Evolutionary conservation across 208 protist genomes (phyloP).

Genomic region (Trypanosoma caninum): DNA sequence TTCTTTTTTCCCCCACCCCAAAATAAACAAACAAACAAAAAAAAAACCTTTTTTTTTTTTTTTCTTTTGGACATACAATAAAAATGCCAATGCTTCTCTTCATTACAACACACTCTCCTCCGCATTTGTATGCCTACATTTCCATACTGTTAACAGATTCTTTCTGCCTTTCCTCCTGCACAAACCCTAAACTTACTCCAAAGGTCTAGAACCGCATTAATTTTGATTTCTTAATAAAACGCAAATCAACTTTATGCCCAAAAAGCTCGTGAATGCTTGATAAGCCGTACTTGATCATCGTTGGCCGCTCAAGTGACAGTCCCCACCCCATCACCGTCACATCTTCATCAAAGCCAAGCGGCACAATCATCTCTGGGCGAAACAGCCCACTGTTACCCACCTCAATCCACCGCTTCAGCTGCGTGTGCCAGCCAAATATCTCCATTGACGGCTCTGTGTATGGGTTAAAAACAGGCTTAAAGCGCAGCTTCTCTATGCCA

Average conservation of each 20-base stretch:
- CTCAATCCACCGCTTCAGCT: slow-evolving; percentile 96
- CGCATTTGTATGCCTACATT: too few relatives aligned
- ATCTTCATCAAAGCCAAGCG: slow-evolving; percentile 98
- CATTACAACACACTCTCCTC: too few relatives aligned
- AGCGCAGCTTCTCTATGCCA: slow-evolving; percentile 95
- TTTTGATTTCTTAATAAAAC: slow-evolving; percentile 81
- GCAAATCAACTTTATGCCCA: slow-evolving; percentile 93
- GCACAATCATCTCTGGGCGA: slow-evolving; percentile 98
- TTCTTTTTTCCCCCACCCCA: not conserved
- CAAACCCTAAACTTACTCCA: not conserved
- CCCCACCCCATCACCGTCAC: slow-evolving; percentile 99
- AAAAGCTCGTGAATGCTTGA: slow-evolving; percentile 99
- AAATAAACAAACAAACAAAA: not conserved
- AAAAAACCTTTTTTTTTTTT: not conserved
- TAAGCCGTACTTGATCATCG: slow-evolving; percentile 99
- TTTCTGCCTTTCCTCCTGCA: not conserved
- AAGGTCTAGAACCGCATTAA: slow-evolving; percentile 85
- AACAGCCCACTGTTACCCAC: slow-evolving; percentile 99
- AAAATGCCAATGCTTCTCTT: too few relatives aligned
- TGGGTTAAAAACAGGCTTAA: slow-evolving; percentile 99
- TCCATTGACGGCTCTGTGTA: slow-evolving; percentile 99
- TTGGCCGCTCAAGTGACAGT: slow-evolving; percentile 98
- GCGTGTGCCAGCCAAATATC: slow-evolving; percentile 98
- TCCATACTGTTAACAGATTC: too few relatives aligned
- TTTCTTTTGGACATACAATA: too few relatives aligned